Evolutionary conservation across 345 rosid species (phyloP).

Genomic region (Acer yangbiense): DNA sequence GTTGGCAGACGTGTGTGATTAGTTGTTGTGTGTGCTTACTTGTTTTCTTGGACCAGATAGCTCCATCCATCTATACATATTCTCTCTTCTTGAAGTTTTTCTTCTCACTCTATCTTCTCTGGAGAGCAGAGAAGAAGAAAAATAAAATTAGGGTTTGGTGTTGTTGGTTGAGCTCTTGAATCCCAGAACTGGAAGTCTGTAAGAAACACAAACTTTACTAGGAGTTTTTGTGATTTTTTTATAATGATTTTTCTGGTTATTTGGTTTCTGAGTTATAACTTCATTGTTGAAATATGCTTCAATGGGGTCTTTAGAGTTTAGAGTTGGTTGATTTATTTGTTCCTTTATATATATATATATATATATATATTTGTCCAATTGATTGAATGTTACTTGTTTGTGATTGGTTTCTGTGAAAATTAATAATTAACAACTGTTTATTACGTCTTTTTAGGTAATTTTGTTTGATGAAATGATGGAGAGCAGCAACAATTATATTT

Average conservation of each 20-base stretch:
- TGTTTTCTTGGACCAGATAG: background rate
- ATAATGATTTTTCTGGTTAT: background rate
- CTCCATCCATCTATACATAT: background rate
- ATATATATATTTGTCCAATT: too few species aligned
- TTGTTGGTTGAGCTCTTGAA: background rate
- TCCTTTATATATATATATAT: too few species aligned
- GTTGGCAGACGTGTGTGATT: conserved; percentile 9
- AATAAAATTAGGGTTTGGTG: background rate
- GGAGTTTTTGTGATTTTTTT: background rate
- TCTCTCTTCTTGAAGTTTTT: background rate
- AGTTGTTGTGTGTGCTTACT: conserved; percentile 5
- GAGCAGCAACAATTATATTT: conserved; percentile 14
- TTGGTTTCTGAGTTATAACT: background rate
- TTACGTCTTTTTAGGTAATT: background rate
- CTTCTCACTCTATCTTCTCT: conserved; percentile 12
- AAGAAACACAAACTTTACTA: background rate
- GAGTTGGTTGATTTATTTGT: too few species aligned
- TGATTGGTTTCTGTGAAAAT: too few species aligned
- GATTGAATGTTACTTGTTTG: too few species aligned
- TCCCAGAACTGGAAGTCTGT: background rate
- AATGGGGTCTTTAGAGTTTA: too few species aligned
- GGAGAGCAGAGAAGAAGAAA: background rate
- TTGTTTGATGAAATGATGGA: conserved; percentile 34
- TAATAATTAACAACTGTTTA: too few species aligned
- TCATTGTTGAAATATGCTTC: too few species aligned